Evolutionary conservation across 176 grass and related monocot species (phyloP), one percentile per base, ranked within the genome.

Genomic region (Bolboschoenus planiculmis): DNA sequence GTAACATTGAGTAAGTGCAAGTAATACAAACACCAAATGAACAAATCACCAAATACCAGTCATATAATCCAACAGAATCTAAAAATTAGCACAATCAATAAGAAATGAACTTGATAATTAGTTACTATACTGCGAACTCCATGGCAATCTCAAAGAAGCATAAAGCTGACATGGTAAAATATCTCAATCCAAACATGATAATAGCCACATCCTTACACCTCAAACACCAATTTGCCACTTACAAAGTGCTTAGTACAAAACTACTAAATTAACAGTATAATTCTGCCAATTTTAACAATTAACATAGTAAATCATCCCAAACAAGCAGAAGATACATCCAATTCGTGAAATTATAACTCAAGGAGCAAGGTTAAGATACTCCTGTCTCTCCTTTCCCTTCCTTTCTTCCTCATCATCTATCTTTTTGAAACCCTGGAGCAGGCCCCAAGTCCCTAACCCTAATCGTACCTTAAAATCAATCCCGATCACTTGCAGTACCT

Each of bases 401-500:
- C 47, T 2, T 50, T 15, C 47, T 3, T 50, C 47, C 44, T 13
- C 47, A 50, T 13, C 47, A 50, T 13, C 0, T 14, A 15, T 50
- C 47, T 15, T 50, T 15, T 50, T n/a, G 15, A 50, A 50, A 67
- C 8, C 5, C 53, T 54, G 6, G 24, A 64, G 63, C 76, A 59
- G 9, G 7, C 37, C 29, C 10, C 14, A 84, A 76, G 2, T 67
- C 15, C 36, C n/a, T 56, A 95, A 85, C 78, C 88, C 90, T 88
- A 95, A 46, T 64, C 63, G 21, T 18, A 58, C 81, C 81, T 85
- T 43, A 87, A 44, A 85, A 44, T 79, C 81, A 31, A 30, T 8
- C 23, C 5, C 58, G 10, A 79, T 98, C 92, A 98, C 89, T 98
- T 98, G 96, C 96, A 95, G 85, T 98, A 95, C 79, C 92, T 89